Evolutionary conservation across 345 rosid genomes (phyloP).

Genomic region (Geranium rotundifolium): DNA sequence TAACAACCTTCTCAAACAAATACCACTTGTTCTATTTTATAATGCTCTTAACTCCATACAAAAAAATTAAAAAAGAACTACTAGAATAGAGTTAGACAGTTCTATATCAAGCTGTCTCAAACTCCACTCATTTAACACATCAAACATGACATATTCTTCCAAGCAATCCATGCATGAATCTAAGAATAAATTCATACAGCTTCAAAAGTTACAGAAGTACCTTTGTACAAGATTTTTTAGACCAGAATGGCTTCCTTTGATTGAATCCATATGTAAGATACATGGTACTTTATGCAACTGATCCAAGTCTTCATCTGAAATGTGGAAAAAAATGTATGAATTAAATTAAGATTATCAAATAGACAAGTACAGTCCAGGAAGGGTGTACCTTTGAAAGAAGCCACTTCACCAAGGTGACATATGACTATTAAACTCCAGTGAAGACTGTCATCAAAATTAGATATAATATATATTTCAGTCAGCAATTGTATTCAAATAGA

Average conservation of each 20-base stretch:
- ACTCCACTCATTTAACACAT: too few species aligned
- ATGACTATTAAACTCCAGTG: constrained; percentile 96
- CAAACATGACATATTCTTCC: too few species aligned
- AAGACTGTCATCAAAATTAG: constrained; percentile 46
- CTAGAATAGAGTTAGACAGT: background rate
- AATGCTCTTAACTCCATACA: background rate
- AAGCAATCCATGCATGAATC: background rate
- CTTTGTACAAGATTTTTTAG: constrained; percentile 90
- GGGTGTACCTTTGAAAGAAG: constrained; percentile 47
- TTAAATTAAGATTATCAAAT: background rate
- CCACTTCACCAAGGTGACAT: constrained; percentile 89
- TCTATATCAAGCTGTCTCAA: too few species aligned
- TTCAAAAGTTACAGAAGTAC: constrained; percentile 22
- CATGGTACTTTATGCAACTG: constrained; percentile 59
- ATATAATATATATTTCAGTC: constrained; percentile 4
- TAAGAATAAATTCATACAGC: background rate
- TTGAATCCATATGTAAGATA: constrained; percentile 94
- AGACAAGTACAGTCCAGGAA: constrained; percentile 5
- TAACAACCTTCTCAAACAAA: background rate
- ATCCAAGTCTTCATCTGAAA: constrained; percentile 46
- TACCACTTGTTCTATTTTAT: background rate
- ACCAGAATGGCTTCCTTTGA: constrained; percentile 91
- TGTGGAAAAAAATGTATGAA: constrained; percentile 9
- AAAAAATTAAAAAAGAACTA: too few species aligned
- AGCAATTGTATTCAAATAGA: constrained; percentile 4